phyloP scores from a whole-genome alignment of 352 stramenopile genomes.

The Phytophthora cryptogea region DNA sequence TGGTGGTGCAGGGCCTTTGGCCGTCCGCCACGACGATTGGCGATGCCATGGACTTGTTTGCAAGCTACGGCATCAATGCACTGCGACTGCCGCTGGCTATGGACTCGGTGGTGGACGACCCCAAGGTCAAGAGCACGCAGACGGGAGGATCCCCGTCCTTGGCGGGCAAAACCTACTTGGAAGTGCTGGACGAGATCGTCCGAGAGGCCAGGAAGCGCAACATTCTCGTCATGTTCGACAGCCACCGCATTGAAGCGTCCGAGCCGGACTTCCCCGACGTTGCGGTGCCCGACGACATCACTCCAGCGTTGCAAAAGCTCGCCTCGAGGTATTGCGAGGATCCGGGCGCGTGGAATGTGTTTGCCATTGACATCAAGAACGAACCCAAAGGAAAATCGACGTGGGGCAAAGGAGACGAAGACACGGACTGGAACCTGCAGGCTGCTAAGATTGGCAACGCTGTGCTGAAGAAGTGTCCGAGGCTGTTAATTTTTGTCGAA shows the following conservation, averaged over 20 bases:
- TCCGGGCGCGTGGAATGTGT: conserved; percentile 67
- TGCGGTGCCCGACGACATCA: conserved; percentile 57
- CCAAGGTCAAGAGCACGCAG: conserved; percentile 48
- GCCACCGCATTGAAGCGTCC: conserved; percentile 58
- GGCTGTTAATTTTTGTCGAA: conserved; percentile 75
- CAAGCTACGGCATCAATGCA: conserved; percentile 57
- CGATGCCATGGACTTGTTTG: conserved; percentile 52
- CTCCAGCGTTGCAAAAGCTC: conserved; percentile 53
- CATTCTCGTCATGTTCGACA: conserved; percentile 75
- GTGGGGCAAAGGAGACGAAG: conserved; percentile 59
- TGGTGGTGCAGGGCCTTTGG: conserved; percentile 67
- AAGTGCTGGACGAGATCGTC: conserved; percentile 64
- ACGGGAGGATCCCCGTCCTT: conserved; percentile 45
- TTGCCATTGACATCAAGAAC: conserved; percentile 83
- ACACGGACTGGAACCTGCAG: conserved; percentile 71
- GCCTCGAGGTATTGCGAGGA: conserved; percentile 69
- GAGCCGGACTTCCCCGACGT: conserved; percentile 67
- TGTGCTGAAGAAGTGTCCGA: conserved; percentile 61
- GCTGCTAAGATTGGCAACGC: conserved; percentile 71
- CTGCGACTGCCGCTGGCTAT: conserved; percentile 69
- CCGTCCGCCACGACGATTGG: conserved; percentile 64
- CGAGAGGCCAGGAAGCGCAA: conserved; percentile 60
- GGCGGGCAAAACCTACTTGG: conserved; percentile 58
- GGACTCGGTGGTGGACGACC: conserved; percentile 61
- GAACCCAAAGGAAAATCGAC: conserved; percentile 70